Conservation (phyloP, 805 yeast genomes). For the Candida stauntonica region DNA sequence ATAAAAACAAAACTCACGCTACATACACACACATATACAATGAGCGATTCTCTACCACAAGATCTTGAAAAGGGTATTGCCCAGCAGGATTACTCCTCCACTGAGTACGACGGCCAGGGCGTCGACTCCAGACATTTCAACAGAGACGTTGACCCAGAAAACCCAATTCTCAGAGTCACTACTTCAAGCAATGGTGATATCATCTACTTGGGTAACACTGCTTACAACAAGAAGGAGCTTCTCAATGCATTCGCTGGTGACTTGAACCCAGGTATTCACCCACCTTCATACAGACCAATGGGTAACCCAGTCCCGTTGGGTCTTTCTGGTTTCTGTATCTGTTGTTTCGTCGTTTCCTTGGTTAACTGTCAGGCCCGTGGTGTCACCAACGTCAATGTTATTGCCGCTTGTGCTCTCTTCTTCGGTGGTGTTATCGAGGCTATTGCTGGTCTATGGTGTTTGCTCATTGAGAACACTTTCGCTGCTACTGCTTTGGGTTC, state of each 20-base stretch:
- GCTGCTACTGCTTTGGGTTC: constrained; percentile 53
- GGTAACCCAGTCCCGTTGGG: constrained; percentile 81
- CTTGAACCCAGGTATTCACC: constrained; percentile 41
- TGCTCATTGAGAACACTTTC: constrained; percentile 71
- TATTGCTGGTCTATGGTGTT: constrained; percentile 72
- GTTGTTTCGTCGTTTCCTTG: constrained; percentile 54
- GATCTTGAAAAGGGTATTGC: constrained; percentile 22
- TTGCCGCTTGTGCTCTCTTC: constrained; percentile 62
- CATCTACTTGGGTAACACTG: constrained; percentile 36
- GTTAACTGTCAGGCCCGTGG: constrained; percentile 67
- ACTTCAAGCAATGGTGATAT: constrained; percentile 33
- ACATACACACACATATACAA: not conserved
- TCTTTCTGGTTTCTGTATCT: constrained; percentile 59
- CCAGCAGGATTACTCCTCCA: constrained; percentile 15
- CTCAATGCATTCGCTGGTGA: constrained; percentile 61
- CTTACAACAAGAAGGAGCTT: constrained; percentile 50
- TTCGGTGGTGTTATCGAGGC: constrained; percentile 72
- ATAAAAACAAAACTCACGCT: not conserved
- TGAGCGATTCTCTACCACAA: constrained; percentile 8
- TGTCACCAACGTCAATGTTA: constrained; percentile 53
- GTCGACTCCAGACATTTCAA: constrained; percentile 4
- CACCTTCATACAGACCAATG: constrained; percentile 44
- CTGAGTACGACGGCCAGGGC: constrained; percentile 17
- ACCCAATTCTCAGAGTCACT: constrained; percentile 17
- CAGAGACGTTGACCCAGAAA: constrained; percentile 4